Evolutionary conservation across 2,329 filamentous ascomycete genomes (phyloP).

Genomic region (Chaetomiaceae sp.): DNA sequence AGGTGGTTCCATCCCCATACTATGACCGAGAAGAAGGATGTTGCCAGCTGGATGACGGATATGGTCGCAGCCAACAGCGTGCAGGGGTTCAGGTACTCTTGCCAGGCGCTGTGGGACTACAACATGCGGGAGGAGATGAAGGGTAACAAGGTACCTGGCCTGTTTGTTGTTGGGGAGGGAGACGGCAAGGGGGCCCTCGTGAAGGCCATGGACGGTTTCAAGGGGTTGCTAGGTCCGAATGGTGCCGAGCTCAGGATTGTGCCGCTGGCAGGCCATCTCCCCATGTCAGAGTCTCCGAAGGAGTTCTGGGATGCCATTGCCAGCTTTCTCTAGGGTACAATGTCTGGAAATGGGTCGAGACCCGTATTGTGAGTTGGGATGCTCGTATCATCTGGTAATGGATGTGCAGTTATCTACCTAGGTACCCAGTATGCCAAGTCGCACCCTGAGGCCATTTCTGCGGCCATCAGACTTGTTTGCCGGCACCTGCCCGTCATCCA

Average conservation of each 20-base stretch:
- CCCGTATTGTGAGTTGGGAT: too few relatives aligned
- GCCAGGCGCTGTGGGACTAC: conserved; percentile 67
- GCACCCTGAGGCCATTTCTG: too few relatives aligned
- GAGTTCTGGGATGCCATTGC: conserved; percentile 62
- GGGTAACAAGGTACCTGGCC: conserved; percentile 50
- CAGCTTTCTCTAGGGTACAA: conserved; percentile 48
- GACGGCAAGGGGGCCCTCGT: conserved; percentile 69
- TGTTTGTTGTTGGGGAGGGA: conserved; percentile 67
- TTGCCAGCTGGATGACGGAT: conserved; percentile 54
- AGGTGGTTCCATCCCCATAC: conserved; percentile 70
- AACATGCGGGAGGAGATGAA: conserved; percentile 57
- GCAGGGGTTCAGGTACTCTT: conserved; percentile 62
- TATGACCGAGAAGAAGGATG: conserved; percentile 40
- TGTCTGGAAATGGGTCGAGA: too few relatives aligned
- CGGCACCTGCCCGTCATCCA: too few relatives aligned
- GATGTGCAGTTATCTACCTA: too few relatives aligned
- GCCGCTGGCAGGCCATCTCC: conserved; percentile 70
- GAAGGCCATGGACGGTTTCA: conserved; percentile 75
- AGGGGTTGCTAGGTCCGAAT: conserved; percentile 47
- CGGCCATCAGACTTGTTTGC: too few relatives aligned
- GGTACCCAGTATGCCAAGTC: too few relatives aligned
- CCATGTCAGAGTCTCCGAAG: conserved; percentile 72
- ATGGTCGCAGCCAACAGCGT: conserved; percentile 68
- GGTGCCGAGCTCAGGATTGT: conserved; percentile 60
- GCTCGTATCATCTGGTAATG: too few relatives aligned